Evolutionary conservation across 495 filamentous ascomycete species (phyloP), one percentile per base, ranked within the genome.

Genomic region (Neurospora discreta): DNA sequence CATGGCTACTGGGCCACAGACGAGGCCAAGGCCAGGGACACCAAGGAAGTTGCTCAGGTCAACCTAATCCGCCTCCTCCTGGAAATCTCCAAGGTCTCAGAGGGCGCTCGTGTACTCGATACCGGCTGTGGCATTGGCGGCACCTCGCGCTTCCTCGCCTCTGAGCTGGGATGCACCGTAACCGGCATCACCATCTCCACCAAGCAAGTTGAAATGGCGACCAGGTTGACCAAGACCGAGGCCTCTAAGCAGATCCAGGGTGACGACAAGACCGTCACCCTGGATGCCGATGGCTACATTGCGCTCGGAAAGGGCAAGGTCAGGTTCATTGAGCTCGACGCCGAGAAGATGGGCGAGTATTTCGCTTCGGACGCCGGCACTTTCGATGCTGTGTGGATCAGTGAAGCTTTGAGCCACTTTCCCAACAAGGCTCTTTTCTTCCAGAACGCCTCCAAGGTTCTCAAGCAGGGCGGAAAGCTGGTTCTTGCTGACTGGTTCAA

Each of bases 351-450:
- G 85, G 83, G 83, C 1, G 84, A 85, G 7, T 79, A 78, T 72
- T 88, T 88, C 71, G 76, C 75, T 7, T 72, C 71, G 2, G 74
- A 77, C 3, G 69, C 33, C 20, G 74, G 43, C 16, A 73, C 67
- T 8, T 88, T 89, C 70, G 86, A 89, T 70, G 81, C 81, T 58
- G 84, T 89, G 15, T 89, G 87, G 87, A 88, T 89, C 71, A 85
- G 83, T 9, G 87, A 89, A 75, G 87, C 86, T 18, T 80, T 89
- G 74, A 86, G 84, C 71, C 87, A 89, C 76, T 81, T 89, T 70
- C 86, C 87, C 0, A 79, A 87, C 39, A 89, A 88, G 77, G 80
- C 80, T 52, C 79, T 88, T 3, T 88, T 88, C 76, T 89, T 88
- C 74, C 73, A 70, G 6, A 87, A 88, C 70, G 82, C 83, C 8